Conservation (phyloP, 495 filamentous ascomycete species). For the Elasticomyces elasticus region DNA sequence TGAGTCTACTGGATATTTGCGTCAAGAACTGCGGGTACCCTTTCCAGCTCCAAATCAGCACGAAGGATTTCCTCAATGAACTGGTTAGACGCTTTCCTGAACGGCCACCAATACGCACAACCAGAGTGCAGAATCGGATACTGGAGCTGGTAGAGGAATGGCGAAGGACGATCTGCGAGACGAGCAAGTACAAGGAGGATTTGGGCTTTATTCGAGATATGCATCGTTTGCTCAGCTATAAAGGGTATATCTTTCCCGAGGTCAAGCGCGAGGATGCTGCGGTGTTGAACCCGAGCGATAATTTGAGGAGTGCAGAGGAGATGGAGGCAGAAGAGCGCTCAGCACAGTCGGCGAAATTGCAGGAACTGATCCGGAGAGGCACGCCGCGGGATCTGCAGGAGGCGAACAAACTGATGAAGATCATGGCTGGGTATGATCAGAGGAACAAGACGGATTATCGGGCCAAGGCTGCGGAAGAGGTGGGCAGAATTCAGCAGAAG, state of each 20-base stretch:
- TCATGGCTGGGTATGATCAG: slow-evolving; percentile 96
- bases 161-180: slow-evolving; percentile 95
- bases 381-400: slow-evolving; percentile 88
- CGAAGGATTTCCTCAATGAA: slow-evolving; percentile 98
- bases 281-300: slow-evolving; percentile 94
- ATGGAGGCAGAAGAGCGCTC: slow-evolving; percentile 96
- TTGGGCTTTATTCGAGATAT: slow-evolving; percentile 94
- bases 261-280: slow-evolving; percentile 88
- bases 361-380: slow-evolving; percentile 89
- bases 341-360: slow-evolving; percentile 91
- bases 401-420: slow-evolving; percentile 94
- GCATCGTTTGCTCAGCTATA: slow-evolving; percentile 90
- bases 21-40: slow-evolving; percentile 99
- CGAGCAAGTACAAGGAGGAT: slow-evolving; percentile 92
- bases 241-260: slow-evolving; percentile 92
- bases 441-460: slow-evolving; percentile 93
- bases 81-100: slow-evolving; percentile 94
- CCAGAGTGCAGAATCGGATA: slow-evolving; percentile 81
- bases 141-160: slow-evolving; percentile 97
- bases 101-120: slow-evolving; percentile 74
- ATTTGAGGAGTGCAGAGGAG: slow-evolving; percentile 89
- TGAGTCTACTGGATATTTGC: slow-evolving; percentile 87
- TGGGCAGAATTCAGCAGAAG: slow-evolving; percentile 85
- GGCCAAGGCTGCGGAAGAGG: slow-evolving; percentile 93
- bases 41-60: slow-evolving; percentile 96